Percentiles rank a stretch among this genome's conserved stretches.
phyloP scores from a whole-genome alignment of 768 basidiomycete species.

The Wakefieldia striispora region DNA sequence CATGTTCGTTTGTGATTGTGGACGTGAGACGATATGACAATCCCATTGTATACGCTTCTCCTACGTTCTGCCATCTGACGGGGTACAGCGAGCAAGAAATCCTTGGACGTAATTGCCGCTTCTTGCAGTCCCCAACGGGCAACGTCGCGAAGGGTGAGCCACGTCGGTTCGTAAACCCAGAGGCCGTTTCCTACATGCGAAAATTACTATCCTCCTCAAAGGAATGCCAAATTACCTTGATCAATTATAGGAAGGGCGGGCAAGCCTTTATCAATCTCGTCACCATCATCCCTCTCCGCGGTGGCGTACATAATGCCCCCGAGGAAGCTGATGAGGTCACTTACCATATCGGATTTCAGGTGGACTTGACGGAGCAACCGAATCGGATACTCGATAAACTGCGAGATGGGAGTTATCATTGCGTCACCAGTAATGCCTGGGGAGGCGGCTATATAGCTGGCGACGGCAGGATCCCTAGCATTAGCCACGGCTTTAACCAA shows the following conservation, averaged over 20 bases:
- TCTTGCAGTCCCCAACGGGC: constrained; percentile 78
- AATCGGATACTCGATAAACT: constrained; percentile 79
- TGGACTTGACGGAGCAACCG: constrained; percentile 87
- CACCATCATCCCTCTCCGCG: constrained; percentile 82
- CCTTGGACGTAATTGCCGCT: constrained; percentile 87
- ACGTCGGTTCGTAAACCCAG: constrained; percentile 60
- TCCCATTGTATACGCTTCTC: constrained; percentile 90
- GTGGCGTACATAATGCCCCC: constrained; percentile 45
- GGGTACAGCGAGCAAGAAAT: constrained; percentile 76
- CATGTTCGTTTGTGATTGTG: constrained; percentile 88
- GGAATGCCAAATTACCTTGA: constrained; percentile 83
- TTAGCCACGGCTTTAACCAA: constrained; percentile 6
- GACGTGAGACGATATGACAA: constrained; percentile 79
- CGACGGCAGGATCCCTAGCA: neutral
- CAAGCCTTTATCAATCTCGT: constrained; percentile 89
- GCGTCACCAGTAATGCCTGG: constrained; percentile 53
- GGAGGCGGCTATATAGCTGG: neutral
- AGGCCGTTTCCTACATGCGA: constrained; percentile 64
- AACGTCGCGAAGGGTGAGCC: constrained; percentile 49
- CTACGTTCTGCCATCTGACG: constrained; percentile 75
- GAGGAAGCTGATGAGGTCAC: constrained; percentile 69
- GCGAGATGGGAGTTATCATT: constrained; percentile 66
- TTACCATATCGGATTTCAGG: constrained; percentile 94
- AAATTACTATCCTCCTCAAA: constrained; percentile 68
- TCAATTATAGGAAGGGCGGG: constrained; percentile 88